Evolutionary conservation across 345 rosid species (phyloP).

Genomic region (Dimocarpus longan): DNA sequence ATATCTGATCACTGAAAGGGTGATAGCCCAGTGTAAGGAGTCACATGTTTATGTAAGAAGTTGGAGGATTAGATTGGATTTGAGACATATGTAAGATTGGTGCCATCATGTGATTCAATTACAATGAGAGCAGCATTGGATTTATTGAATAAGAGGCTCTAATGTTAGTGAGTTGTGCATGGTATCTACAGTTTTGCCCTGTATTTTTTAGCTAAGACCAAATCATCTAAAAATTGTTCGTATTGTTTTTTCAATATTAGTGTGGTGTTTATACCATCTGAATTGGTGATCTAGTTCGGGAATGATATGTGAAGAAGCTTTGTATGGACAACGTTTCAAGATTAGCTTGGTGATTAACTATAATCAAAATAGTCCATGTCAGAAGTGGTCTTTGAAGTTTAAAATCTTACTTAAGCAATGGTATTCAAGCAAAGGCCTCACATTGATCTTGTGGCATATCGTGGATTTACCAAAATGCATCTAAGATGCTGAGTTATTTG

Average conservation of each 20-base stretch:
- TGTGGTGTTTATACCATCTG: neutral
- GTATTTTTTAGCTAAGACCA: neutral
- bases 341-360: neutral
- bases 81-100: slow-evolving; percentile 3
- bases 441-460: neutral
- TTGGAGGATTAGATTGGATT: neutral
- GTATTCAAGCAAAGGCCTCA: neutral
- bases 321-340: neutral
- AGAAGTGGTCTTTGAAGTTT: neutral
- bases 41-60: neutral
- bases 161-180: neutral
- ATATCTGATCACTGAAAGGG: slow-evolving; percentile 14
- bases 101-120: neutral
- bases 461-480: neutral
- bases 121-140: neutral
- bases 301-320: slow-evolving; percentile 1
- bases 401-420: neutral
- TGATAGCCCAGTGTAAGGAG: neutral
- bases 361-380: neutral
- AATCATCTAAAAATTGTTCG: neutral
- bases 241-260: neutral
- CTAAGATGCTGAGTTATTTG: slow-evolving; percentile 1
- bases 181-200: neutral
- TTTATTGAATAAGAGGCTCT: neutral
- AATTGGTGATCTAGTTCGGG: neutral